Percentiles rank a stretch among this genome's conserved stretches.
These are phyloP conservation scores for Botryotinia convoluta DNA, from an alignment of 2,329 filamentous ascomycete species.

Conservation along the genomic window DNA sequence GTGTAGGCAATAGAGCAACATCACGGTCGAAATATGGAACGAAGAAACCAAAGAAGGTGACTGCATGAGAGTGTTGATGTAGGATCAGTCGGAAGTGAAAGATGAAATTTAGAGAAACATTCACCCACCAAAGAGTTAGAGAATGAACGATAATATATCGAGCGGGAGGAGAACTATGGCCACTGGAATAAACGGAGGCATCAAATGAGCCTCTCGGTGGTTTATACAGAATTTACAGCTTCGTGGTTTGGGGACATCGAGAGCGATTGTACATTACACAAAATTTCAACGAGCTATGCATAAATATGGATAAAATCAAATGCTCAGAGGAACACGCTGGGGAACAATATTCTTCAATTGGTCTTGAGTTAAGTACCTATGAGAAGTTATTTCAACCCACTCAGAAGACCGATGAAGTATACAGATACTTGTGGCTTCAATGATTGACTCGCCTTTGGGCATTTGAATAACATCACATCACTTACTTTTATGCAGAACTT, in stretches of 20 bases:
- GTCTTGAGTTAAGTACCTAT: neutral
- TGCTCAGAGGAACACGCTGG: neutral
- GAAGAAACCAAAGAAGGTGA: constrained; percentile 91
- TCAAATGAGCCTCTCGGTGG: neutral
- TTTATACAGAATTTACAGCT: neutral
- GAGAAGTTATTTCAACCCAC: neutral
- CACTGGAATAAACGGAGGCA: neutral
- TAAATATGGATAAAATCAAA: constrained; percentile 2
- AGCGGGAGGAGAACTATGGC: neutral
- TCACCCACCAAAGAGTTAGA: neutral
- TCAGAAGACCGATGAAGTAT: neutral
- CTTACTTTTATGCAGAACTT: neutral
- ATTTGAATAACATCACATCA: neutral
- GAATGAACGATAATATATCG: neutral
- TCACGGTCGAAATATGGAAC: constrained; percentile 96
- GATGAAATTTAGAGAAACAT: neutral
- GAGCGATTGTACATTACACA: constrained; percentile 13
- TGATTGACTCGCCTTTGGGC: neutral
- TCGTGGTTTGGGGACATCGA: neutral
- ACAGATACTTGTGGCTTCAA: neutral
- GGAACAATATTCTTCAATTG: neutral
- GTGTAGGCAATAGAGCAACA: constrained; percentile 79
- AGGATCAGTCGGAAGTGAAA: constrained; percentile 12
- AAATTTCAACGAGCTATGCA: constrained; percentile 9
- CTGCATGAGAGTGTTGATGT: constrained; percentile 18